phyloP scores from a whole-genome alignment of 108 stramenopile species.

The Nitzschia sp. region DNA sequence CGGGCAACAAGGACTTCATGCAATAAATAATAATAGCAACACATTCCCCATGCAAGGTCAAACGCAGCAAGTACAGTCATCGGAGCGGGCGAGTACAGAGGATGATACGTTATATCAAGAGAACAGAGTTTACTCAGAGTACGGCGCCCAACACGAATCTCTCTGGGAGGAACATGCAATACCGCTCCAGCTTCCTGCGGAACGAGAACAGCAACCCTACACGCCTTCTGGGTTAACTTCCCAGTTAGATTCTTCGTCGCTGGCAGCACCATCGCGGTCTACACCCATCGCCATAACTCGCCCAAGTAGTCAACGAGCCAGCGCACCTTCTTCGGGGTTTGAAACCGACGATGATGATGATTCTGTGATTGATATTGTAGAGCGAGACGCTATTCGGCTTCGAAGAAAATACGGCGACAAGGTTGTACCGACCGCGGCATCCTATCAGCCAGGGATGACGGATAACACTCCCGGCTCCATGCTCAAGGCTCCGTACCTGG shows the following conservation, averaged over 20 bases:
- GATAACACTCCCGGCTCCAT: neutral
- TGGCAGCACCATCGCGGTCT: conserved; percentile 13
- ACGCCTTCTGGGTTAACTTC: neutral
- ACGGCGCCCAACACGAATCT: neutral
- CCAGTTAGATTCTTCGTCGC: neutral
- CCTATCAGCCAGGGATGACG: neutral
- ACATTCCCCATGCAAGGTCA: no score
- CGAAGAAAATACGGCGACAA: conserved; percentile 18
- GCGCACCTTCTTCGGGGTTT: neutral
- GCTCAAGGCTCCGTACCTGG: conserved; percentile 33
- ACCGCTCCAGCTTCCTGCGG: neutral
- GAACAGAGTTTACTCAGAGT: neutral
- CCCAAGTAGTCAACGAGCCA: neutral
- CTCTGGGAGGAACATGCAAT: neutral
- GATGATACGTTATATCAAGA: conserved; percentile 7
- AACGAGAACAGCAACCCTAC: neutral
- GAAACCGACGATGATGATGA: conserved; percentile 5
- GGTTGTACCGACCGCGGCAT: neutral
- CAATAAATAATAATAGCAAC: no score
- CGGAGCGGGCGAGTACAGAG: no score
- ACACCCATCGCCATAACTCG: conserved; percentile 37
- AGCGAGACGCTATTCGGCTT: conserved; percentile 30
- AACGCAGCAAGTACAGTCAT: no score
- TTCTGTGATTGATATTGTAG: conserved; percentile 22
- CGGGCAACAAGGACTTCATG: no score